Evolutionary conservation across 2,329 filamentous ascomycete species (phyloP).

Genomic region (Penicillium nordicum): DNA sequence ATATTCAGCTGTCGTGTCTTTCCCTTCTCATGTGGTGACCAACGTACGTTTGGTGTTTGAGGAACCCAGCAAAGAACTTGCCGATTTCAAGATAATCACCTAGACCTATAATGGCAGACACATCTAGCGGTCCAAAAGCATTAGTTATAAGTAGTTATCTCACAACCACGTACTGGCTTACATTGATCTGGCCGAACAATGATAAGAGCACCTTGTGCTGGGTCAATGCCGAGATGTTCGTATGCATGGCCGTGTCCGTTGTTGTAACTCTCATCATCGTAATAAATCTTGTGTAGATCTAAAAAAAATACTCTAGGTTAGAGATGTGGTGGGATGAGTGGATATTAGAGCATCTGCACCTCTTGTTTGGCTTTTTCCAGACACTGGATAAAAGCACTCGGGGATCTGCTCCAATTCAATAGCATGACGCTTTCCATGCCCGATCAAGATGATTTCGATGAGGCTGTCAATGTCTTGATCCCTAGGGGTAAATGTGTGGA

Average conservation of each 20-base stretch:
- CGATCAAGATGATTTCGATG: slow-evolving; percentile 57
- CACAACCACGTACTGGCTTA: slow-evolving; percentile 30
- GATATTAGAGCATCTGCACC: slow-evolving; percentile 37
- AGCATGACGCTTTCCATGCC: slow-evolving; percentile 47
- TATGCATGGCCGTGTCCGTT: slow-evolving; percentile 58
- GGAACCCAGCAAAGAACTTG: slow-evolving; percentile 37
- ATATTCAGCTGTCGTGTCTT: not conserved
- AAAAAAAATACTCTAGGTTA: not conserved
- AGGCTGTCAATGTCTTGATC: slow-evolving; percentile 50
- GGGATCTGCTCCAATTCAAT: slow-evolving; percentile 56
- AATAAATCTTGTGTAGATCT: slow-evolving; percentile 59
- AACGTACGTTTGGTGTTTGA: slow-evolving; percentile 22
- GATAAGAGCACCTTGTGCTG: slow-evolving; percentile 46
- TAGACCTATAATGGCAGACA: slow-evolving; percentile 38
- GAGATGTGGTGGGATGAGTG: not conserved
- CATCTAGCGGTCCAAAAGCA: slow-evolving; percentile 27
- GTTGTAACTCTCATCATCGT: slow-evolving; percentile 55
- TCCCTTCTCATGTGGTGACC: not conserved
- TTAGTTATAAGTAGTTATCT: not conserved
- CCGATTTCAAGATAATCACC: slow-evolving; percentile 34
- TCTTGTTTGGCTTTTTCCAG: slow-evolving; percentile 54
- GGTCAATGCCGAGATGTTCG: slow-evolving; percentile 53
- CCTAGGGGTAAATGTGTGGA: slow-evolving; percentile 44
- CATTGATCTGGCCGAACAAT: slow-evolving; percentile 62
- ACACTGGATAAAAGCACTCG: slow-evolving; percentile 54